Evolutionary conservation across 352 stramenopile species (phyloP).

Genomic region (Peronosclerospora sorghi): DNA sequence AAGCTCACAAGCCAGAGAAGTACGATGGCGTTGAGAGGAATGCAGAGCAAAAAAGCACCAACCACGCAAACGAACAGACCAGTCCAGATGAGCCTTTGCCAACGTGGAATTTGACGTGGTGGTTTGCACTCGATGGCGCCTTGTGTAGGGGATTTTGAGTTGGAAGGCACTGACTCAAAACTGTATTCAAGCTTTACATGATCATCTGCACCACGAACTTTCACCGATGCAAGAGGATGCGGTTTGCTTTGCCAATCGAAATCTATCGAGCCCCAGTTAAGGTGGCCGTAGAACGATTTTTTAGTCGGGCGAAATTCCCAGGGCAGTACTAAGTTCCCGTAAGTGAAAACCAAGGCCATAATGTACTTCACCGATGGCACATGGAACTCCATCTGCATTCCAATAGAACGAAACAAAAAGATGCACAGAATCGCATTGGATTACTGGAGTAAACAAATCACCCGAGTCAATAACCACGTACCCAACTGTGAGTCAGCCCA

Average conservation of each 20-base stretch:
- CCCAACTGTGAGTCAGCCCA: slow-evolving; percentile 91
- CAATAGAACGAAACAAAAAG: background rate
- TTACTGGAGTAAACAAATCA: too few species aligned
- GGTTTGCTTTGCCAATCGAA: slow-evolving; percentile 75
- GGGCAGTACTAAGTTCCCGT: slow-evolving; percentile 57
- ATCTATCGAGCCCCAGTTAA: slow-evolving; percentile 90
- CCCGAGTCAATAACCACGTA: slow-evolving; percentile 10
- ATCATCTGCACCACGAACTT: slow-evolving; percentile 46
- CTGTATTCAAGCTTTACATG: slow-evolving; percentile 56
- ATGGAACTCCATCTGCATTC: slow-evolving; percentile 61
- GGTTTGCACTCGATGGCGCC: slow-evolving; percentile 39
- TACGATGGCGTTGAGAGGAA: slow-evolving; percentile 42
- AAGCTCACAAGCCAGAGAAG: slow-evolving; percentile 56
- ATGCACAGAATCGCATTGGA: too few species aligned
- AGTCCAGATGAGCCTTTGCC: slow-evolving; percentile 29
- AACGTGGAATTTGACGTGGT: slow-evolving; percentile 26
- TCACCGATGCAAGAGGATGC: slow-evolving; percentile 45
- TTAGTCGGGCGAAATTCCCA: slow-evolving; percentile 65
- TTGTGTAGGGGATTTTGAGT: slow-evolving; percentile 28
- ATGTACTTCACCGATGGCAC: slow-evolving; percentile 37
- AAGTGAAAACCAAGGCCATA: slow-evolving; percentile 54
- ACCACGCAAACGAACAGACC: slow-evolving; percentile 26
- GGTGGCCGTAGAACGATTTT: slow-evolving; percentile 68
- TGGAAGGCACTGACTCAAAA: slow-evolving; percentile 32
- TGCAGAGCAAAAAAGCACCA: slow-evolving; percentile 33